These are phyloP conservation scores for Lactarius indigo DNA, from an alignment of 768 basidiomycete genomes.

Conservation along the genomic window DNA sequence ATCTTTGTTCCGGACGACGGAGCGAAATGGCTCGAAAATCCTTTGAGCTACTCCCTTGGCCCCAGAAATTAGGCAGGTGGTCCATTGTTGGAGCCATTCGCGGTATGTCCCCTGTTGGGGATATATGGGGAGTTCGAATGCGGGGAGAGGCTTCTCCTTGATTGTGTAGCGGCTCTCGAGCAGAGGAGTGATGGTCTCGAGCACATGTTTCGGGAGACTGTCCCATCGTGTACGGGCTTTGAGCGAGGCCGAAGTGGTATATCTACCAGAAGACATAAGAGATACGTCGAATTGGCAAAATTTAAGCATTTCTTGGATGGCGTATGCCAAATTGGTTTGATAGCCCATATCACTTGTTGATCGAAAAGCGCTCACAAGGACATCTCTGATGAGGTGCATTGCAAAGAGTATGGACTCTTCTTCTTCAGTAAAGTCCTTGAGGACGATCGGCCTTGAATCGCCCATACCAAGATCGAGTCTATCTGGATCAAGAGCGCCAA, in stretches of 20 bases:
- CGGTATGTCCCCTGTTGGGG: constrained; percentile 74
- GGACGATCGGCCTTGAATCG: constrained; percentile 66
- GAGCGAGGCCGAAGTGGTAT: constrained; percentile 47
- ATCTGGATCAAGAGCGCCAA: constrained; percentile 96
- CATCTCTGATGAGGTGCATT: constrained; percentile 77
- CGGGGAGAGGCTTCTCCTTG: constrained; percentile 33
- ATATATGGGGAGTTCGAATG: constrained; percentile 72
- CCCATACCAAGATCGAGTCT: constrained; percentile 64
- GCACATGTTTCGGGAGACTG: constrained; percentile 71
- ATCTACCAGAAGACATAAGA: constrained; percentile 55
- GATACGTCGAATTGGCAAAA: constrained; percentile 83
- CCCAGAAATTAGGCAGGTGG: constrained; percentile 69
- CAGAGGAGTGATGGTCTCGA: constrained; percentile 83
- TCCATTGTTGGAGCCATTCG: constrained; percentile 95
- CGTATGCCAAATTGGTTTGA: constrained; percentile 84
- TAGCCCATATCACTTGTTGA: constrained; percentile 93
- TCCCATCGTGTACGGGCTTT: constrained; percentile 79
- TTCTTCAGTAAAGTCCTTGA: constrained; percentile 77
- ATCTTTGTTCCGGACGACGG: constrained; percentile 80
- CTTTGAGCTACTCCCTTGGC: constrained; percentile 56
- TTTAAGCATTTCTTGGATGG: constrained; percentile 84
- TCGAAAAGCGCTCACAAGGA: constrained; percentile 86
- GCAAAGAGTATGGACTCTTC: constrained; percentile 76
- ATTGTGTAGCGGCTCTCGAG: constrained; percentile 61
- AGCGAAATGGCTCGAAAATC: constrained; percentile 76